Evolutionary conservation across 331 rosid species (phyloP), one percentile per base, ranked within the genome.

Genomic region (Malus hybrid): DNA sequence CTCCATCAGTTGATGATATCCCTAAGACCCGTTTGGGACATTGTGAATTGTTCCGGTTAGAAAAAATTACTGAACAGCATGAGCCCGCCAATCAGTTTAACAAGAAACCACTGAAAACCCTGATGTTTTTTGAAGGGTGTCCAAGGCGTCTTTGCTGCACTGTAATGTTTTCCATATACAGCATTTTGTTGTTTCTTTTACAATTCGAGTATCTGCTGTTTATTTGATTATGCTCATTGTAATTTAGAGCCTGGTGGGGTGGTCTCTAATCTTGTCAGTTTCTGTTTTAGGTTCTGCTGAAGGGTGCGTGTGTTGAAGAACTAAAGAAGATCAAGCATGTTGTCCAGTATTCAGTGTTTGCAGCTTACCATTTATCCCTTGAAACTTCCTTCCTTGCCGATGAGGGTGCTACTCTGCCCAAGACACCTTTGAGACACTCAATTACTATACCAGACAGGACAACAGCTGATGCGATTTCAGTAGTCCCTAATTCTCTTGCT

Each of bases 381-480:
- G 94, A 96, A 86, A 96, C 98, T 71, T 96, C 99, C 61, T 96
- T 96, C 79, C 98, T 96, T 73, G 99, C 90, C n/a, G 99, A 95
- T 56, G 98, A 95, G 85, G 98, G 99, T 84, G 99, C 98, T 77
- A 85, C 96, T 70, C 89, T 95, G 33, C 98, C 98, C 50, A 90
- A 89, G 86, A 84, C 87, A 9, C 4, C 81, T 56, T 75, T 80
- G 31, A 86, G 81, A 76, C 74, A 75, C 73, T 69, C 86, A 50
- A 61, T 79, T 68, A 69, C 86, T 63, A 39, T 75, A 65, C 82
- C 79, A 2, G 91, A 82, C 71, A 83, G 82, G 86, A 73, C 78
- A 73, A 75, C 78, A 13, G 76, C 76, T 28, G 91, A 88, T 48
- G 70, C 39, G 11, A 71, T 60, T 69, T 81, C 92, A 69, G 63